A percentile compares a stretch with the other conserved stretches of the same genome.
These are phyloP conservation scores for Penicillium desertorum DNA, from an alignment of 495 filamentous ascomycete species.

Conservation along the genomic window DNA sequence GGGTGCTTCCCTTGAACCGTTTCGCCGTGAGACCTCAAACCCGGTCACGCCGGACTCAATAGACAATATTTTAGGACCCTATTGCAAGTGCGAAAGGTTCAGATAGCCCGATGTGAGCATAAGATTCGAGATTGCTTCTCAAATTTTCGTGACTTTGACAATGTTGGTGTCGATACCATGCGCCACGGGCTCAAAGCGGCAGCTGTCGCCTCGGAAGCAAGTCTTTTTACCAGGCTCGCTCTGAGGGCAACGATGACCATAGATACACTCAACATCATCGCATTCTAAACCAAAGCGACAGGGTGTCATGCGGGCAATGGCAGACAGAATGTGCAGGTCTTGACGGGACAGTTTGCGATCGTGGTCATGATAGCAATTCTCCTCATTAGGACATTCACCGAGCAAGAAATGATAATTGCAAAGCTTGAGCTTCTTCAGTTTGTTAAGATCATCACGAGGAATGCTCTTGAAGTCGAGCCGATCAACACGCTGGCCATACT, in stretches of 20 bases:
- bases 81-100: conserved; percentile 1
- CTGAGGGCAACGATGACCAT: conserved; percentile 66
- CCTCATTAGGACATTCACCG: conserved; percentile 64
- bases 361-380: conserved; percentile 75
- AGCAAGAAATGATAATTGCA: conserved; percentile 86
- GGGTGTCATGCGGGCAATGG: conserved; percentile 74
- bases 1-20: conserved; percentile 2
- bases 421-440: conserved; percentile 68
- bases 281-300: conserved; percentile 74
- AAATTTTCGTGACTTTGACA: conserved; percentile 54
- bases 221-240: conserved; percentile 50
- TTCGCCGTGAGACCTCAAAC: conserved; percentile 9
- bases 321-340: conserved; percentile 65
- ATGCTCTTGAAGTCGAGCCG: conserved; percentile 52
- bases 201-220: conserved; percentile 52
- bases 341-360: conserved; percentile 64
- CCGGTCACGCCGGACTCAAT: conserved; percentile 11
- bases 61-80: conserved; percentile 8
- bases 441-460: conserved; percentile 57
- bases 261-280: conserved; percentile 75
- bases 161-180: conserved; percentile 55
- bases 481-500: conserved; percentile 71
- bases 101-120: conserved; percentile 6
- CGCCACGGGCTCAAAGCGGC: conserved; percentile 49
- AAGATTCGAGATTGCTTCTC: conserved; percentile 13